These are phyloP conservation scores for Pichia membranifaciens DNA, from an alignment of 805 yeast species.

Conservation along the genomic window DNA sequence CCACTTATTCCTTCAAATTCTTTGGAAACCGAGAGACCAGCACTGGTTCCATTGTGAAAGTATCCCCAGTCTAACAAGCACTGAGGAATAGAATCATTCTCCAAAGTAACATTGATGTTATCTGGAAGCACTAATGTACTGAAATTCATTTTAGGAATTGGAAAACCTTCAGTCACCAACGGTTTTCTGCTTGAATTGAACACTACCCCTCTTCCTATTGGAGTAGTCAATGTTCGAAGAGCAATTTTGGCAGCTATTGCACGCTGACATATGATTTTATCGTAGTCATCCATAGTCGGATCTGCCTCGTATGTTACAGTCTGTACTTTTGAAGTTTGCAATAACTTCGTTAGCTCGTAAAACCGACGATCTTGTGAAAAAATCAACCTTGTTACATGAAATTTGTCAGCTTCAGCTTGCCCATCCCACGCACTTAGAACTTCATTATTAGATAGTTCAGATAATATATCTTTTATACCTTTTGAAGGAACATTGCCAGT, in stretches of 20 bases:
- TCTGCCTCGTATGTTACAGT: conserved; percentile 37
- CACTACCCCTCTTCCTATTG: conserved; percentile 74
- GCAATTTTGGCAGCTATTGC: conserved; percentile 55
- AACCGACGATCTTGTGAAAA: conserved; percentile 76
- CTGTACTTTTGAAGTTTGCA: conserved; percentile 68
- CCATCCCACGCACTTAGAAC: conserved; percentile 60
- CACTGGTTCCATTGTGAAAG: conserved; percentile 87
- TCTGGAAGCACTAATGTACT: conserved; percentile 60
- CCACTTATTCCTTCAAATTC: conserved; percentile 70
- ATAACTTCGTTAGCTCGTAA: conserved; percentile 63
- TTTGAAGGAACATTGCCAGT: not conserved
- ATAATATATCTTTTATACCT: conserved; percentile 37
- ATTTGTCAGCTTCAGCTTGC: conserved; percentile 62
- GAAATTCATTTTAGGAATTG: conserved; percentile 70
- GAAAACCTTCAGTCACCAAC: conserved; percentile 76
- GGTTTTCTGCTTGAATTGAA: conserved; percentile 67
- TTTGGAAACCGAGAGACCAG: conserved; percentile 68
- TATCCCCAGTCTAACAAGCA: conserved; percentile 69
- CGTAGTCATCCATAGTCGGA: conserved; percentile 46
- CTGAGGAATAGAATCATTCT: conserved; percentile 46
- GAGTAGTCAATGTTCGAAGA: conserved; percentile 65
- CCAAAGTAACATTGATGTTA: conserved; percentile 53
- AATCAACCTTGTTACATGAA: conserved; percentile 61
- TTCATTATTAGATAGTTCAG: conserved; percentile 39
- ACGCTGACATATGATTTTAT: conserved; percentile 49